phyloP scores from a whole-genome alignment of 2,329 filamentous ascomycete species.

The Boeremia lycopersici region DNA sequence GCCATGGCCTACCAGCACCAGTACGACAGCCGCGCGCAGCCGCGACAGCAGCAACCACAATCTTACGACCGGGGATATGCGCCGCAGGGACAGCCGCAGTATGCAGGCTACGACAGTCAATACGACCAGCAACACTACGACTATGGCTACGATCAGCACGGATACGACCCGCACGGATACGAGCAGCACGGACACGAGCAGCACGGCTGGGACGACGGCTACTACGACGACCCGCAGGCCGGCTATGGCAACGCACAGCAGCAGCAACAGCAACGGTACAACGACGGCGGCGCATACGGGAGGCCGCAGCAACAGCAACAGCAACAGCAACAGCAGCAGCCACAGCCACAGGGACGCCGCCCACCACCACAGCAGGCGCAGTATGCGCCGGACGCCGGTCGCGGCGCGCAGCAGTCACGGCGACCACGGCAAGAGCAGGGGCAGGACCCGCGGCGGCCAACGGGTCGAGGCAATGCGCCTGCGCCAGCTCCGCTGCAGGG shows the following conservation, averaged over 20 bases:
- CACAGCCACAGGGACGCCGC: conserved; percentile 11
- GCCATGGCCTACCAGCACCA: conserved; percentile 51
- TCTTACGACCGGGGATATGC: conserved; percentile 15
- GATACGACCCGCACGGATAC: conserved; percentile 38
- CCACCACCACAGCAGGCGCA: conserved; percentile 28
- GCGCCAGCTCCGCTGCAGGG: conserved; percentile 29
- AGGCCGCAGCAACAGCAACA: conserved; percentile 23
- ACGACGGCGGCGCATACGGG: conserved; percentile 30
- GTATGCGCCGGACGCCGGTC: conserved; percentile 35
- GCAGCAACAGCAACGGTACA: conserved; percentile 32
- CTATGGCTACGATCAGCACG: conserved; percentile 42
- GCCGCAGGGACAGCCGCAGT: conserved; percentile 35
- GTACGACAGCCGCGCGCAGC: conserved; percentile 42
- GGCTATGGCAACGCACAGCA: conserved; percentile 31
- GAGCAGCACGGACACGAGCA: conserved; percentile 42
- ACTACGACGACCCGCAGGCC: conserved; percentile 39
- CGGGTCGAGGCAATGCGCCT: conserved; percentile 32
- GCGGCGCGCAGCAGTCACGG: conserved; percentile 34
- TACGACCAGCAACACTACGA: conserved; percentile 42
- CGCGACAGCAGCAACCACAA: conserved; percentile 34
- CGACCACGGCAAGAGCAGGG: conserved; percentile 32
- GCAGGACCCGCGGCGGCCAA: conserved; percentile 35
- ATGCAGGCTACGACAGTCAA: conserved; percentile 37
- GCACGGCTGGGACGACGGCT: conserved; percentile 39
- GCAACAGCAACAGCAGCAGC: conserved; percentile 10